phyloP scores from a whole-genome alignment of 2,329 filamentous ascomycete species.

The Aspergillus ustus region DNA sequence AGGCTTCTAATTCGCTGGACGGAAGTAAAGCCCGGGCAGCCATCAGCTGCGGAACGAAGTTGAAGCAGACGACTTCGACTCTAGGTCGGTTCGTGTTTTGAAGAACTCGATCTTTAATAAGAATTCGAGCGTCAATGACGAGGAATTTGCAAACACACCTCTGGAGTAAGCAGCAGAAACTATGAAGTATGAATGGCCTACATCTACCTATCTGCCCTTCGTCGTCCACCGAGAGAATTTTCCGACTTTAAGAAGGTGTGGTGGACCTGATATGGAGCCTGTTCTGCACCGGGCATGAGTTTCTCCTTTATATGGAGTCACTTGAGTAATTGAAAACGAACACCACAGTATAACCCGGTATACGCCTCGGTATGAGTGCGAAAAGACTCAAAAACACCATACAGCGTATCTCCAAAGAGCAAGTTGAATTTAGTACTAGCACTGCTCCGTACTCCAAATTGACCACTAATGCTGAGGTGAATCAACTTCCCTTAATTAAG shows the following conservation, averaged over 20 bases:
- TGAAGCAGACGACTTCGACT: neutral
- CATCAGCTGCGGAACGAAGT: neutral
- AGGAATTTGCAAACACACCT: neutral
- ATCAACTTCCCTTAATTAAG: neutral
- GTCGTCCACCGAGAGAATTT: neutral
- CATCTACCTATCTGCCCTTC: neutral
- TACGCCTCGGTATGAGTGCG: neutral
- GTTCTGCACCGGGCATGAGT: slow-evolving; percentile 1
- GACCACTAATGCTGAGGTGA: neutral
- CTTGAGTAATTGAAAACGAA: neutral
- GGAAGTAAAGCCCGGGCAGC: neutral
- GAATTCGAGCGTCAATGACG: neutral
- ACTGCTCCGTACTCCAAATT: neutral
- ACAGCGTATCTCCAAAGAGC: neutral
- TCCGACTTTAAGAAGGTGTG: neutral
- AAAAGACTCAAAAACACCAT: neutral
- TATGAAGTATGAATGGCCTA: neutral
- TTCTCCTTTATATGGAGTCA: neutral
- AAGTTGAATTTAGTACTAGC: neutral
- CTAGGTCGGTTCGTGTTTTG: neutral
- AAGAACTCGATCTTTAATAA: neutral
- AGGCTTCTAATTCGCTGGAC: slow-evolving; percentile 2
- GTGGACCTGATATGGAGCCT: slow-evolving; percentile 1
- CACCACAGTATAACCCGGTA: neutral
- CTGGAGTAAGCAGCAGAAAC: neutral